These are phyloP conservation scores for Xylariales sp. DNA, from an alignment of 2,329 filamentous ascomycete genomes.

Conservation along the genomic window DNA sequence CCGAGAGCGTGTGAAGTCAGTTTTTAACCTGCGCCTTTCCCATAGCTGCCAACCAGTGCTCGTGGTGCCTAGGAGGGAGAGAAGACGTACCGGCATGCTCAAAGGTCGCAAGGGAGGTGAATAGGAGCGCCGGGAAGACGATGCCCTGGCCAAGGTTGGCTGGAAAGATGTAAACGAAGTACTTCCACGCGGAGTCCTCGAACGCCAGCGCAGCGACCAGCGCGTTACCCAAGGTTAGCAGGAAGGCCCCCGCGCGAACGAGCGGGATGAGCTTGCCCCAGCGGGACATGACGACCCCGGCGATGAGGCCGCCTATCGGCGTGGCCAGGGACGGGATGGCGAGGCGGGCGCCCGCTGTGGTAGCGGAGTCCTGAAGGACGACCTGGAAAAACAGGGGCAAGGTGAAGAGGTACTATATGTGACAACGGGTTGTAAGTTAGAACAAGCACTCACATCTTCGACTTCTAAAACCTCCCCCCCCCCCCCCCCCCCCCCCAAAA, in stretches of 20 bases:
- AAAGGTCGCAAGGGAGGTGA: slow-evolving; percentile 59
- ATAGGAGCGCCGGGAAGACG: slow-evolving; percentile 53
- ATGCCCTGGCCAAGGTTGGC: slow-evolving; percentile 58
- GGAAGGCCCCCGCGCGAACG: slow-evolving; percentile 43
- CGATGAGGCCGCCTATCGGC: slow-evolving; percentile 50
- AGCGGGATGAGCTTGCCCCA: slow-evolving; percentile 48
- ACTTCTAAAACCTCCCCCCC: too few relatives aligned
- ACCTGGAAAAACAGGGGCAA: slow-evolving; percentile 68
- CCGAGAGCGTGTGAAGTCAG: too few relatives aligned
- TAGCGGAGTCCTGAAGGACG: slow-evolving; percentile 59
- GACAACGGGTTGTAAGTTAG: too few relatives aligned
- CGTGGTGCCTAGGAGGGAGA: too few relatives aligned
- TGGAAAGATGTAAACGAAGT: slow-evolving; percentile 52
- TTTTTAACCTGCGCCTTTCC: too few relatives aligned
- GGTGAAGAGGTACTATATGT: slow-evolving; percentile 63
- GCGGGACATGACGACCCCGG: slow-evolving; percentile 55
- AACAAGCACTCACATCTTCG: too few relatives aligned
- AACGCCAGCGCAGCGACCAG: slow-evolving; percentile 46
- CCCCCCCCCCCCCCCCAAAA: too few relatives aligned
- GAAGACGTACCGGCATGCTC: slow-evolving; percentile 49
- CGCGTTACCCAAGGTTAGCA: slow-evolving; percentile 50
- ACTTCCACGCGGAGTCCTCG: slow-evolving; percentile 48
- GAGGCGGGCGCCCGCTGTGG: slow-evolving; percentile 59
- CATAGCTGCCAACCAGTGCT: too few relatives aligned
- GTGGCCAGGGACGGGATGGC: slow-evolving; percentile 58